Evolutionary conservation across 208 protist species (phyloP).

Genomic region (Tritrichomonas foetus): DNA sequence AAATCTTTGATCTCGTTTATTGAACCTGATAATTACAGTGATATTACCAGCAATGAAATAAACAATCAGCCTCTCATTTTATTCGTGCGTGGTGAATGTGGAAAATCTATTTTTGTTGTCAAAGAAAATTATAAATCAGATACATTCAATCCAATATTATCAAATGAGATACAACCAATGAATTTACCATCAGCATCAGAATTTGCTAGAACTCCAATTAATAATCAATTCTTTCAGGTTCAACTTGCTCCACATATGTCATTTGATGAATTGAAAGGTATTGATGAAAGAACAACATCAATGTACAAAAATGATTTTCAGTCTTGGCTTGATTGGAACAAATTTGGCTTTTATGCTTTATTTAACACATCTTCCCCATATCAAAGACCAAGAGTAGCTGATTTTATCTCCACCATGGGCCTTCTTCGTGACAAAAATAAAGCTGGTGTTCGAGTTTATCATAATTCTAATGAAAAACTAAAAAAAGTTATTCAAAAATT

Average conservation of each 20-base stretch:
- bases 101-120: background rate
- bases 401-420: background rate
- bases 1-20: background rate
- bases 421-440: background rate
- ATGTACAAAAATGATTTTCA: background rate
- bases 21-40: background rate
- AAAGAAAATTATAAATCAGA: background rate
- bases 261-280: background rate
- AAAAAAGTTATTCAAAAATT: background rate
- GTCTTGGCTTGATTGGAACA: background rate
- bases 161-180: no score
- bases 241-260: background rate
- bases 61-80: background rate
- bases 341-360: background rate
- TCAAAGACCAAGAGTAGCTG: background rate
- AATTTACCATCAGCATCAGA: no score
- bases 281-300: background rate
- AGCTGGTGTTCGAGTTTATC: no score
- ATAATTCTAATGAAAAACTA: background rate
- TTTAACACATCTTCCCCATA: background rate
- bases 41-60: background rate
- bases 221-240: background rate
- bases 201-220: no score
- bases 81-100: background rate
- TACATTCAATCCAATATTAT: no score